phyloP scores from a whole-genome alignment of 257 asterid genomes.

The Plantago major region DNA sequence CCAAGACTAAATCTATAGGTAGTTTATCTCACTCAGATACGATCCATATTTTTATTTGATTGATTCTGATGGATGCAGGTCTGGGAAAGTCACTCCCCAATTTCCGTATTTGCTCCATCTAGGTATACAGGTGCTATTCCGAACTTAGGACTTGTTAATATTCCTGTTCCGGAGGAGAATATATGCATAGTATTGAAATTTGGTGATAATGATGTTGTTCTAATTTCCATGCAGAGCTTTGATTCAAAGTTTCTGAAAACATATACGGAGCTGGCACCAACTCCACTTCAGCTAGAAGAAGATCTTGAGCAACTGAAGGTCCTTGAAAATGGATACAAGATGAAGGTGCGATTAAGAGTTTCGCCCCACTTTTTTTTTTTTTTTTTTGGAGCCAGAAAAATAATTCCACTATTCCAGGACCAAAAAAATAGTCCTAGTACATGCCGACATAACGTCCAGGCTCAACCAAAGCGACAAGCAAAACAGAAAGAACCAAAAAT shows the following conservation, averaged over 20 bases:
- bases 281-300: constrained; percentile 91
- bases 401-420: too few species aligned
- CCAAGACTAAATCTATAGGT: background rate
- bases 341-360: constrained; percentile 54
- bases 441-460: too few species aligned
- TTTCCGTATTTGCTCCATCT: constrained; percentile 89
- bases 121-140: constrained; percentile 67
- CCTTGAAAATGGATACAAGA: constrained; percentile 91
- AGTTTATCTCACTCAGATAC: too few species aligned
- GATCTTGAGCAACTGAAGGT: constrained; percentile 95
- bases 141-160: background rate
- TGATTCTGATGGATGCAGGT: constrained; percentile 38
- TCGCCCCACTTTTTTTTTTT: constrained; percentile 9
- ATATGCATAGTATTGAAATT: background rate
- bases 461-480: too few species aligned
- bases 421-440: too few species aligned
- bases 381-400: background rate
- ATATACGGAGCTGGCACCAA: constrained; percentile 65
- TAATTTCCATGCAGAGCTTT: constrained; percentile 51
- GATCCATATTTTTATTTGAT: background rate
- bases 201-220: background rate
- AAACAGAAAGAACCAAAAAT: too few species aligned
- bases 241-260: constrained; percentile 73
- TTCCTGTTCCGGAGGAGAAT: background rate
- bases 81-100: constrained; percentile 58